Conservation (phyloP, 73 alveolate species). For the Loxodes magnus region DNA sequence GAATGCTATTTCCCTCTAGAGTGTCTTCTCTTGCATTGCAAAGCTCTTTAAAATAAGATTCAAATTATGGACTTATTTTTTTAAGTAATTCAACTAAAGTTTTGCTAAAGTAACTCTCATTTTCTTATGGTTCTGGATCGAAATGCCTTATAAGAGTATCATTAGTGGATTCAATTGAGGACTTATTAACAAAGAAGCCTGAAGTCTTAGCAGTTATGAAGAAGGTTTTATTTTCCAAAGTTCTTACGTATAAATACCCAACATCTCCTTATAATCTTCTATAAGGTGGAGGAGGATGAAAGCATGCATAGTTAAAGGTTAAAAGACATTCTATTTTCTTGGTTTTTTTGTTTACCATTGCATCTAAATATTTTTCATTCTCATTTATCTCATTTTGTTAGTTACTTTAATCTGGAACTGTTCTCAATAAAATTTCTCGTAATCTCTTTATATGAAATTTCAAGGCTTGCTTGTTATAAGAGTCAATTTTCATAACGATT, state of each 20-base stretch:
- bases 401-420: slow-evolving; percentile 9
- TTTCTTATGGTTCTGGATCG: slow-evolving; percentile 39
- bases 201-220: slow-evolving; percentile 43
- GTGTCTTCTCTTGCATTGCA: slow-evolving; percentile 3
- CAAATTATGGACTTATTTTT: slow-evolving; percentile 26
- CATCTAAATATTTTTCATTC: background rate
- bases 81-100: slow-evolving; percentile 27
- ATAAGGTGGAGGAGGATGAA: slow-evolving; percentile 73
- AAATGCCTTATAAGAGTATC: slow-evolving; percentile 27
- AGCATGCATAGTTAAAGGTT: slow-evolving; percentile 25
- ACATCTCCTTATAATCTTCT: slow-evolving; percentile 69
- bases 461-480: slow-evolving; percentile 41
- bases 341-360: slow-evolving; percentile 13
- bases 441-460: slow-evolving; percentile 41
- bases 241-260: slow-evolving; percentile 47
- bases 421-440: slow-evolving; percentile 31
- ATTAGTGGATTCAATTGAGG: slow-evolving; percentile 41
- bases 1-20: slow-evolving; percentile 23
- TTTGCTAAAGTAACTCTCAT: slow-evolving; percentile 24
- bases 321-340: slow-evolving; percentile 28
- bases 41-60: slow-evolving; percentile 9
- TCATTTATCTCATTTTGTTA: background rate
- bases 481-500: slow-evolving; percentile 25
- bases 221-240: slow-evolving; percentile 40
- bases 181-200: slow-evolving; percentile 65